Base-by-base conservation (phyloP, 331 rosid genomes). In the Arachis monticola region DNA sequence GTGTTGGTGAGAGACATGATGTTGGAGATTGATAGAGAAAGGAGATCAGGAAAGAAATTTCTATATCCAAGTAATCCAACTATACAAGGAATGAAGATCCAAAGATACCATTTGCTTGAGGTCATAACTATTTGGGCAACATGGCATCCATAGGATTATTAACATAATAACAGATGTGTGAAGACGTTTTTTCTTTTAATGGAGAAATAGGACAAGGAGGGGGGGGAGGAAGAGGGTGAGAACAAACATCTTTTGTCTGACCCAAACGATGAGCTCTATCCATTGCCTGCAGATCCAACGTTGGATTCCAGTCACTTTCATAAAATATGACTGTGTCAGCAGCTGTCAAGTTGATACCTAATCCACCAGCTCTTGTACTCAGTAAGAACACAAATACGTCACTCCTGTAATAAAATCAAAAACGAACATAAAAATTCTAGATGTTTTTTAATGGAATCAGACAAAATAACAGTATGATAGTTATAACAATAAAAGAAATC, bases 291-390 rank as follows among this genome's bases (percentile, higher is more conserved):
- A 50, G 64, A 77, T 77, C 81, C 70, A 77, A 69, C 12, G 81
- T 77, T 17, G 81, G 81, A 69, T 77, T 77, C 97, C 97, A 92
- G 82, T 92, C 97, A 83, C 91, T 92, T 82, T 92, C 97, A 70
- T 92, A 92, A 79, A 92, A 92, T 81, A 92, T 89, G 79, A 92
- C 97, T 4, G 97, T 92, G 59, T 92, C 97, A 42, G 97, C 97
- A 55, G 97, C 97, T 75, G 97, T 92, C 87, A 92, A 92, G 85
- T 92, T 92, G 60, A 92, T 92, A 64, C 97, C 97, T 79, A 92
- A 86, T 75, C 97, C 97, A 75, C 76, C 76, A 50, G 76, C 81
- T 50, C 76, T 61, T 1, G 81, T 77, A 61, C 81, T 69, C 27
- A 77, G 70, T 52, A 77, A 77, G 70, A 81, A 85, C 59, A 92